phyloP scores from a whole-genome alignment of 805 yeast genomes.

The Candida tibetensis region DNA sequence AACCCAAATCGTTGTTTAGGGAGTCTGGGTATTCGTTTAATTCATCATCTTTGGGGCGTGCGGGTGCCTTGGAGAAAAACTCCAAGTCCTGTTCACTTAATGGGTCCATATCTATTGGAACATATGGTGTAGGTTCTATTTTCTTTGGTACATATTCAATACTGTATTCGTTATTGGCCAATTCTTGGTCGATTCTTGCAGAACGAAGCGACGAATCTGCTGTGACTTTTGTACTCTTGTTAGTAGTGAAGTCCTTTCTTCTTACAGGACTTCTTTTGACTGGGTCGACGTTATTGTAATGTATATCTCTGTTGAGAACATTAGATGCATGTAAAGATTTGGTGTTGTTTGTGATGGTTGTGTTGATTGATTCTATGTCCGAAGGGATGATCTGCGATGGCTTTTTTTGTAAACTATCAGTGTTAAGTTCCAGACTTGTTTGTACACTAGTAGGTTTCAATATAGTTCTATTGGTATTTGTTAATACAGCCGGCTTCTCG shows the following conservation, averaged over 20 bases:
- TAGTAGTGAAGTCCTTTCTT: not conserved
- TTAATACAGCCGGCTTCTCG: not conserved
- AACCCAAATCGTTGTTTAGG: conserved; percentile 13
- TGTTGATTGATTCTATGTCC: not conserved
- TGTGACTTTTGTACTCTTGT: not conserved
- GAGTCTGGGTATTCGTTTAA: not conserved
- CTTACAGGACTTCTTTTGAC: conserved; percentile 16
- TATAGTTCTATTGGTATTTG: not conserved
- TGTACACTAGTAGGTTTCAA: conserved; percentile 5
- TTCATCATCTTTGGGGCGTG: conserved; percentile 15
- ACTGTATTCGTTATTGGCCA: conserved; percentile 34
- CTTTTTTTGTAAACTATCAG: conserved; percentile 26
- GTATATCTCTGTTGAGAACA: conserved; percentile 9
- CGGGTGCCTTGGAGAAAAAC: conserved; percentile 22
- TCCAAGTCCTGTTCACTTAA: conserved; percentile 25
- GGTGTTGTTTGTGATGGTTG: conserved; percentile 18
- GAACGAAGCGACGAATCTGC: not conserved
- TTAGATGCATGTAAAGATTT: conserved; percentile 21
- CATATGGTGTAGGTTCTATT: conserved; percentile 37
- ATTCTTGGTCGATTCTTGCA: conserved; percentile 9
- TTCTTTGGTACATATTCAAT: conserved; percentile 48
- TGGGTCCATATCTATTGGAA: conserved; percentile 46
- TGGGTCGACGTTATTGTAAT: conserved; percentile 26
- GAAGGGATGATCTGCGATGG: not conserved
- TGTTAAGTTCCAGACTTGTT: conserved; percentile 6